Evolutionary conservation across 169 alveolate genomes (phyloP).

Genomic region (Sarcocystis neurona): DNA sequence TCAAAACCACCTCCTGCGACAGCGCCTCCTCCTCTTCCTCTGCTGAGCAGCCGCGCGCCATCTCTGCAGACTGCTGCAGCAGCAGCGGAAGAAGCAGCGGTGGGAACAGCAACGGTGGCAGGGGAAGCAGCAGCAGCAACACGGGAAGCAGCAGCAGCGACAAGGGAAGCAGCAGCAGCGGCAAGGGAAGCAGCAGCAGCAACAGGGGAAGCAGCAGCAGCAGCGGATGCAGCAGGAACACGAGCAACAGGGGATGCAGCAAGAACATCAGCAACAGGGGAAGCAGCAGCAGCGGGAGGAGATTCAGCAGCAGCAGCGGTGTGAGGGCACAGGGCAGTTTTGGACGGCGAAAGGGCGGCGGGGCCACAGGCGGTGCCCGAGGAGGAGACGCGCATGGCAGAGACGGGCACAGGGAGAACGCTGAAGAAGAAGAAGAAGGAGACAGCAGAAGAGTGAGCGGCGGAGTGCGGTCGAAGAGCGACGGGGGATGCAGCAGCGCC

Average conservation of each 20-base stretch:
- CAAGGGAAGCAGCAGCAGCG: not conserved
- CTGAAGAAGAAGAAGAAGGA: not conserved
- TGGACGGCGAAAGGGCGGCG: too few relatives aligned
- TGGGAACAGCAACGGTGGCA: not conserved
- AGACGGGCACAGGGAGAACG: too few relatives aligned
- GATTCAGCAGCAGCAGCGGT: too few relatives aligned
- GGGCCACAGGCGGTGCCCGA: too few relatives aligned
- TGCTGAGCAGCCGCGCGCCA: too few relatives aligned
- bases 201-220: not conserved
- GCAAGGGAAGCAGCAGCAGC: not conserved
- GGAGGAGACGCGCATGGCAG: too few relatives aligned
- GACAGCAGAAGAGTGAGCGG: not conserved
- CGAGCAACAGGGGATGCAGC: not conserved
- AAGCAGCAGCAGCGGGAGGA: not conserved
- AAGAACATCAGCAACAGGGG: not conserved
- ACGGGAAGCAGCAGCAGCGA: not conserved
- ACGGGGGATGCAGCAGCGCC: not conserved
- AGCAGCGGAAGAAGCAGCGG: not conserved
- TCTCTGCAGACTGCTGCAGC: not conserved
- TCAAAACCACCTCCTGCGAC: not conserved
- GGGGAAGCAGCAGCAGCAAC: not conserved
- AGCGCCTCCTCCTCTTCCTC: not conserved
- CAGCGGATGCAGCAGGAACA: not conserved
- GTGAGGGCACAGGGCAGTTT: too few relatives aligned
- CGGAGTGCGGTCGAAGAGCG: not conserved